Conservation (phyloP, 768 basidiomycete species). For the Lentinula boryana region DNA sequence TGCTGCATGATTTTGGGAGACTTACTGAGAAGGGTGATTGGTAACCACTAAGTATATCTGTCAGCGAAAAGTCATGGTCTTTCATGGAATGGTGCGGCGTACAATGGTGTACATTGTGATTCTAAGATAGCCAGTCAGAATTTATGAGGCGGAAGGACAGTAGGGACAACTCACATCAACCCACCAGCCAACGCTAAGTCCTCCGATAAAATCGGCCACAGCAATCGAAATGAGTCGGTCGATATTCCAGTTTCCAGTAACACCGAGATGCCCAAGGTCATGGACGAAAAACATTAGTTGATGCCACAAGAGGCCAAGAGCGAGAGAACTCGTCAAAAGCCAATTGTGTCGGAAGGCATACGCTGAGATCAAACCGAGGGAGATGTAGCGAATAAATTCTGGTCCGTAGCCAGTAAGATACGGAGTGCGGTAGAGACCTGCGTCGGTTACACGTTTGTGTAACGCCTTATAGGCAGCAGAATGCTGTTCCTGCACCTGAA, state of each 20-base stretch:
- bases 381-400: constrained; percentile 73
- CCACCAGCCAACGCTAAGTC: constrained; percentile 98
- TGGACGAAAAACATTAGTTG: constrained; percentile 91
- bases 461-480: constrained; percentile 77
- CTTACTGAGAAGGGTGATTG: constrained; percentile 95
- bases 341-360: constrained; percentile 58
- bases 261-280: constrained; percentile 92
- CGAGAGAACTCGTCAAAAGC: constrained; percentile 70
- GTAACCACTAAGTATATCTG: constrained; percentile 64
- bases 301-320: constrained; percentile 90
- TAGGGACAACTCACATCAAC: constrained; percentile 69
- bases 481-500: constrained; percentile 55
- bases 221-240: constrained; percentile 78
- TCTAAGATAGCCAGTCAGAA: constrained; percentile 34
- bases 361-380: constrained; percentile 55
- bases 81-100: constrained; percentile 27
- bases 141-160: neutral
- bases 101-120: constrained; percentile 96
- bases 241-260: constrained; percentile 79
- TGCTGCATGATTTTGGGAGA: constrained; percentile 5
- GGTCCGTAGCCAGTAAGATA: constrained; percentile 87
- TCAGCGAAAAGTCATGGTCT: neutral
- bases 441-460: constrained; percentile 64
- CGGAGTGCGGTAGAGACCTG: constrained; percentile 81
- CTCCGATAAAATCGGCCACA: constrained; percentile 84